Percentiles rank a stretch among this genome's conserved stretches.
phyloP scores from a whole-genome alignment of 768 basidiomycete species.

The Cystobasidium onofrii region DNA sequence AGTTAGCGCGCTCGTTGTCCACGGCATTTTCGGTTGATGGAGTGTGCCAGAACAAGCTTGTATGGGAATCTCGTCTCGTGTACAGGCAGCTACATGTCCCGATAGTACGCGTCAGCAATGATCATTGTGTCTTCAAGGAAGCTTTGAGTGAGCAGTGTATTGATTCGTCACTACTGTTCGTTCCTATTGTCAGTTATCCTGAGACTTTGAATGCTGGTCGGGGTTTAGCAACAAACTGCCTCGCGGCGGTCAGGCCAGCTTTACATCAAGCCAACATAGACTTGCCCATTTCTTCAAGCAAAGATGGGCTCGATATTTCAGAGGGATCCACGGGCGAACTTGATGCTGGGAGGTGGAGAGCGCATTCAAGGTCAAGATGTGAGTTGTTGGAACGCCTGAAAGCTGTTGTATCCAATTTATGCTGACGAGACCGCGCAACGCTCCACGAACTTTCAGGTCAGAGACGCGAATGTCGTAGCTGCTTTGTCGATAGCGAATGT shows the following conservation, averaged over 20 bases:
- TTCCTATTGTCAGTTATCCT: too few species aligned
- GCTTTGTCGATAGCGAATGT: conserved; percentile 95
- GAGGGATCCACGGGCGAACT: conserved; percentile 60
- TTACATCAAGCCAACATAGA: background rate
- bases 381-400: conserved; percentile 73
- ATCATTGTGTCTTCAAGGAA: too few species aligned
- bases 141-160: too few species aligned
- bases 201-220: too few species aligned
- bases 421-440: background rate
- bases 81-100: too few species aligned
- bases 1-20: too few species aligned
- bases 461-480: conserved; percentile 63
- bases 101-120: too few species aligned
- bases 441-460: conserved; percentile 33
- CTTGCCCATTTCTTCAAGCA: conserved; percentile 2
- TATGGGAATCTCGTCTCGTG: too few species aligned
- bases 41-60: too few species aligned
- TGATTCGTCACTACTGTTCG: too few species aligned
- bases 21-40: too few species aligned
- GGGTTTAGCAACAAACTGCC: background rate
- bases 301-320: conserved; percentile 59
- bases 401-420: conserved; percentile 48
- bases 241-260: background rate
- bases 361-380: conserved; percentile 91
- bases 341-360: conserved; percentile 59